Conservation (phyloP, 805 yeast genomes). For the Wickerhamiella qilinensis region DNA sequence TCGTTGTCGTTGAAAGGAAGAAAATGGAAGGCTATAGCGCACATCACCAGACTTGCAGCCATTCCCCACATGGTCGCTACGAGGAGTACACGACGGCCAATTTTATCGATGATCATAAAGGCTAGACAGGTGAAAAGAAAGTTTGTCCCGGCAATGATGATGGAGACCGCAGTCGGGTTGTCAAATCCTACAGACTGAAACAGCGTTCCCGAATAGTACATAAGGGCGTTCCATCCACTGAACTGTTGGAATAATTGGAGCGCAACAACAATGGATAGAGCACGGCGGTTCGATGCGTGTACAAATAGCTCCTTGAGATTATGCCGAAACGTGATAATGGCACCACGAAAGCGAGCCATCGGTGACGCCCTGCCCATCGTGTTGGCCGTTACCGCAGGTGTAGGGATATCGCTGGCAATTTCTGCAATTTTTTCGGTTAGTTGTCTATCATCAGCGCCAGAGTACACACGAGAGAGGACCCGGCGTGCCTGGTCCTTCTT, state of each 20-base stretch:
- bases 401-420: conserved; percentile 15
- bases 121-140: conserved; percentile 78
- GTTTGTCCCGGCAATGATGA: conserved; percentile 87
- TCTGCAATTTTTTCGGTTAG: conserved; percentile 57
- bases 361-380: conserved; percentile 3
- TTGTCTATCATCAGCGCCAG: conserved; percentile 43
- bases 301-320: conserved; percentile 20
- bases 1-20: conserved; percentile 38
- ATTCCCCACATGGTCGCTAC: conserved; percentile 73
- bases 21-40: conserved; percentile 86
- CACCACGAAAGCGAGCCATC: conserved; percentile 10
- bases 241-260: conserved; percentile 94
- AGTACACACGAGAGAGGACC: conserved; percentile 50
- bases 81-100: conserved; percentile 77
- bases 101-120: conserved; percentile 66
- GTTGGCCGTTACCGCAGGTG: conserved; percentile 12
- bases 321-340: conserved; percentile 16
- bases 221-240: conserved; percentile 88
- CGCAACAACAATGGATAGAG: conserved; percentile 79
- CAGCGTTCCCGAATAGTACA: conserved; percentile 89
- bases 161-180: conserved; percentile 86
- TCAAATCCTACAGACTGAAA: conserved; percentile 81
- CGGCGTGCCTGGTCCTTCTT: conserved; percentile 44
- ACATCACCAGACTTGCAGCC: conserved; percentile 57
- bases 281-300: conserved; percentile 56